Conservation (phyloP, 805 yeast species). For the Candida vaughaniae region DNA sequence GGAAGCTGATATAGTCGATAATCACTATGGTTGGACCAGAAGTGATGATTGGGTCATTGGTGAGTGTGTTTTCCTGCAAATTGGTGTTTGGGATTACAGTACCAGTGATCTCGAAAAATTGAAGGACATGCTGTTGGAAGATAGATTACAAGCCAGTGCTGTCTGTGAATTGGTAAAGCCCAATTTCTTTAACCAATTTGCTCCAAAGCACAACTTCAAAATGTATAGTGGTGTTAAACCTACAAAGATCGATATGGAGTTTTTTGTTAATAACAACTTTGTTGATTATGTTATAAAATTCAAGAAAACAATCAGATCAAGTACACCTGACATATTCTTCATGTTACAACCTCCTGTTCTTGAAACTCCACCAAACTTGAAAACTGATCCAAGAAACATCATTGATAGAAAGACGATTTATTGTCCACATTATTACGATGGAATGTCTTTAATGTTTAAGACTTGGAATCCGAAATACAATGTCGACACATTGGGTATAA, state of each 20-base stretch:
- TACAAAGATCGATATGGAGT: constrained; percentile 42
- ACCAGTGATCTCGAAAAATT: constrained; percentile 21
- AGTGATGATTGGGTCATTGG: constrained; percentile 66
- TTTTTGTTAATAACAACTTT: constrained; percentile 65
- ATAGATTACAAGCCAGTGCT: constrained; percentile 18
- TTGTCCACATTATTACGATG: constrained; percentile 93
- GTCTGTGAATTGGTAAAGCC: constrained; percentile 29
- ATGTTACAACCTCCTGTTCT: constrained; percentile 82
- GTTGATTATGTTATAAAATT: constrained; percentile 58
- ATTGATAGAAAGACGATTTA: constrained; percentile 66
- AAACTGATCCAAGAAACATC: constrained; percentile 44
- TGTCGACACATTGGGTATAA: constrained; percentile 85
- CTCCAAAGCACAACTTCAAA: constrained; percentile 33
- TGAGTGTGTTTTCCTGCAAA: constrained; percentile 75
- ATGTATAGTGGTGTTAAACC: constrained; percentile 18
- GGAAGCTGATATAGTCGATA: constrained; percentile 47
- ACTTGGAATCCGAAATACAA: constrained; percentile 82
- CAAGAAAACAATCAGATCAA: constrained; percentile 46
- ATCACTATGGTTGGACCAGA: constrained; percentile 70
- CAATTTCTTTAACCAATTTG: constrained; percentile 29
- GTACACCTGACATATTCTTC: constrained; percentile 48
- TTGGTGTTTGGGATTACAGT: constrained; percentile 69
- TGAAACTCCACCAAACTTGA: constrained; percentile 68
- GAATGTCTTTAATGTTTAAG: constrained; percentile 88
- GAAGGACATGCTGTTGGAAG: constrained; percentile 24